Percentiles rank a stretch among this genome's conserved stretches.
Evolutionary conservation across 1,284 basidiomycete genomes (phyloP).

Genomic region (Ceratobasidium sp.): DNA sequence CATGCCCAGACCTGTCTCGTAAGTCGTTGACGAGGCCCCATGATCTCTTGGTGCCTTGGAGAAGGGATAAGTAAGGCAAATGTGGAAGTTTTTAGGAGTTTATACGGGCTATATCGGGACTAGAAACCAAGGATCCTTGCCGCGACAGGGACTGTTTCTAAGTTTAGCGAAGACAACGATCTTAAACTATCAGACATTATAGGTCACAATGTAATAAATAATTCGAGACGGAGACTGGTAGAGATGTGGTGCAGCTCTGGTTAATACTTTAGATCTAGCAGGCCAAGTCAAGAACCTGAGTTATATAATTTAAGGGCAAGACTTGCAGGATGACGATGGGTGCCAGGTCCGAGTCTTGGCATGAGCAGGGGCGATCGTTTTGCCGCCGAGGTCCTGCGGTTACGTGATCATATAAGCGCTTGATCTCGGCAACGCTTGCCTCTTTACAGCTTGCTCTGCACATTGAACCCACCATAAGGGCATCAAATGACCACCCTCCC

Average conservation of each 20-base stretch:
- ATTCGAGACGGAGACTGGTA: neutral
- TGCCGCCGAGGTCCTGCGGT: neutral
- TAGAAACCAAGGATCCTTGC: neutral
- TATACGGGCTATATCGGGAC: neutral
- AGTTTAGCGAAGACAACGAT: neutral
- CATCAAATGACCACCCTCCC: neutral
- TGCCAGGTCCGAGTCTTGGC: neutral
- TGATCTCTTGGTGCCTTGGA: constrained; percentile 17
- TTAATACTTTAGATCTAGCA: too few relatives aligned
- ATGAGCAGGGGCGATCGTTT: neutral
- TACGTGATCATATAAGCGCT: neutral
- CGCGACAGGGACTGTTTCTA: neutral
- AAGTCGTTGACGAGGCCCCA: neutral
- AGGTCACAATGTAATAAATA: too few relatives aligned
- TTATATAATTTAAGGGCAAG: too few relatives aligned
- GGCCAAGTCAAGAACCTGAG: too few relatives aligned
- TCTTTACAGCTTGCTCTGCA: neutral
- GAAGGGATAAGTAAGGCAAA: neutral
- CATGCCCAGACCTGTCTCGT: neutral
- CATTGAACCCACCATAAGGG: neutral
- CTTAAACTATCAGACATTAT: too few relatives aligned
- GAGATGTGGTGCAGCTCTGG: too few relatives aligned
- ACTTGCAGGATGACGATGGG: too few relatives aligned
- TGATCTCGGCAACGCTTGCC: neutral
- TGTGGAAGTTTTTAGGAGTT: neutral